Conservation (phyloP, 2,329 filamentous ascomycete genomes). For the Herpotrichia juniperi region DNA sequence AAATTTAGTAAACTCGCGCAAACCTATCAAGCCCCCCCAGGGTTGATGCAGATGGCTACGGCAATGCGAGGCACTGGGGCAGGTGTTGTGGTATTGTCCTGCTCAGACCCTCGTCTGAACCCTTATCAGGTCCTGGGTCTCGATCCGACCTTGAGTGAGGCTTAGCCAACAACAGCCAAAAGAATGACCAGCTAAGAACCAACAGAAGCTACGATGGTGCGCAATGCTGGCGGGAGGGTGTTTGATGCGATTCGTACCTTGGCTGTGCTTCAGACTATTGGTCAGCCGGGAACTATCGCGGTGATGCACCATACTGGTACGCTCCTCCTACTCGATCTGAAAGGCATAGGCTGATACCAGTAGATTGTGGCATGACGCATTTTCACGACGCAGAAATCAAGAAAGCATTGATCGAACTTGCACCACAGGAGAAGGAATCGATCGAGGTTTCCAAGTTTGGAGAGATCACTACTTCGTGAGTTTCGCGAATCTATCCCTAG, state of each 20-base stretch:
- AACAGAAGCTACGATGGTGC: constrained; percentile 7
- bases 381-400: constrained; percentile 2
- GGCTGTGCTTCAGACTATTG: constrained; percentile 7
- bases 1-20: background rate
- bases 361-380: constrained; percentile 8
- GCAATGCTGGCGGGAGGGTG: constrained; percentile 6
- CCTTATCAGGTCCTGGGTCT: constrained; percentile 8
- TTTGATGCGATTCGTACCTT: constrained; percentile 9
- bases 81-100: constrained; percentile 2
- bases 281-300: constrained; percentile 7
- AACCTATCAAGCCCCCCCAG: constrained; percentile 3
- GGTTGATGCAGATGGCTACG: background rate
- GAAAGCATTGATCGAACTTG: constrained; percentile 4
- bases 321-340: background rate
- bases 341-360: background rate
- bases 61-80: background rate
- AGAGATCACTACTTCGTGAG: constrained; percentile 5
- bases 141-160: constrained; percentile 6
- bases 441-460: constrained; percentile 5
- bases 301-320: constrained; percentile 10
- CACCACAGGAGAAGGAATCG: constrained; percentile 2
- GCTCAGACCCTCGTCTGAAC: constrained; percentile 8
- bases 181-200: background rate
- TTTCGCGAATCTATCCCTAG: background rate
- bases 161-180: background rate